Percentiles rank a stretch among this genome's conserved stretches.
Conservation (phyloP, 257 asterid species). For the Solanum etuberosum region DNA sequence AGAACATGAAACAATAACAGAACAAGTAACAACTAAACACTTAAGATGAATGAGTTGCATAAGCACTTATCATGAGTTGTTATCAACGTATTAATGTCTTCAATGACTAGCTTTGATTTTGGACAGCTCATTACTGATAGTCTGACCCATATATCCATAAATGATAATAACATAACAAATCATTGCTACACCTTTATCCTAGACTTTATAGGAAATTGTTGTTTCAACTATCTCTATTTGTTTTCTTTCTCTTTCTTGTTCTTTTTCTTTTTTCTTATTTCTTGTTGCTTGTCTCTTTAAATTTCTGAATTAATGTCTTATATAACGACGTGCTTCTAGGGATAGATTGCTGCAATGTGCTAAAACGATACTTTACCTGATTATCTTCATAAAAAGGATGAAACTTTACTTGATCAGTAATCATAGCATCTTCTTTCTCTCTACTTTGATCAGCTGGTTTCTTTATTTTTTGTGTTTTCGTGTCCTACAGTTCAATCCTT, state of each 20-base stretch:
- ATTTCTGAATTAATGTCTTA: neutral
- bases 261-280: neutral
- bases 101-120: no score
- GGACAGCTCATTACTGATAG: no score
- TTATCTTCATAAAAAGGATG: neutral
- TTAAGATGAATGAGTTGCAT: no score
- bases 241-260: neutral
- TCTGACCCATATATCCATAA: no score
- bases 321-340: neutral
- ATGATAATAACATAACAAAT: no score
- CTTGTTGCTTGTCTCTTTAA: neutral
- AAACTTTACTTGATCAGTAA: neutral
- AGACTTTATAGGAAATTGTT: neutral
- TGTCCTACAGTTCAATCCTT: neutral
- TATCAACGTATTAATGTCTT: no score
- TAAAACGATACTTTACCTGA: neutral
- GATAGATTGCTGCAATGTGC: neutral
- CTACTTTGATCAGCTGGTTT: neutral
- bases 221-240: slow-evolving; percentile 4
- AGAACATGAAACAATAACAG: no score
- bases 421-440: neutral
- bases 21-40: no score
- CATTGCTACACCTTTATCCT: no score
- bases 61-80: no score
- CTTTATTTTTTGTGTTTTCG: no score